Conservation (phyloP, 768 basidiomycete genomes). For the Plicaturopsis crispa region DNA sequence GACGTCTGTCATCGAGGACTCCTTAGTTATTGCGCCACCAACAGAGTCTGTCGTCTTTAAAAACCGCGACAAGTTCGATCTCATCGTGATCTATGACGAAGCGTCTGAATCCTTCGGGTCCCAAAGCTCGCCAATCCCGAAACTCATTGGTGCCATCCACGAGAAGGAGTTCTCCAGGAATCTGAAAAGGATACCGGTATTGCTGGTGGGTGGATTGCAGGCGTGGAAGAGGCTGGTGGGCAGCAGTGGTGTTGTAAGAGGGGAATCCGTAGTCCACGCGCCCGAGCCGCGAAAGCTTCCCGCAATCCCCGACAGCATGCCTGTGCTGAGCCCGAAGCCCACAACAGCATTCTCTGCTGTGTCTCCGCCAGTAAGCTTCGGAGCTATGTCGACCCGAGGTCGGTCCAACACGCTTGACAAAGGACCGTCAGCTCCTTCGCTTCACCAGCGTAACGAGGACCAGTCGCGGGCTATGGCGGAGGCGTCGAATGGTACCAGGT, state of each 20-base stretch:
- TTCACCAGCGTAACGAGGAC: no score
- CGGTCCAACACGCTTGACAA: no score
- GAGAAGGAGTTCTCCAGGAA: slow-evolving; percentile 67
- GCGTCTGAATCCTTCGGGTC: slow-evolving; percentile 45
- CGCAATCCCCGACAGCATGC: no score
- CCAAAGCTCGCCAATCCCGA: slow-evolving; percentile 43
- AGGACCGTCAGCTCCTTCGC: no score
- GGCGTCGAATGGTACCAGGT: no score
- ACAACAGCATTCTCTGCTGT: no score
- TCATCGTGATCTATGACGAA: slow-evolving; percentile 81
- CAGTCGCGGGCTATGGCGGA: no score
- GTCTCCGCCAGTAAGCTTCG: no score
- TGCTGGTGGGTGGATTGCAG: slow-evolving; percentile 79
- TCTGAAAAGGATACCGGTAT: slow-evolving; percentile 67
- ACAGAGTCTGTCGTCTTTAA: slow-evolving; percentile 68
- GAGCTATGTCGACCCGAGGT: no score
- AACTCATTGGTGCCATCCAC: slow-evolving; percentile 62
- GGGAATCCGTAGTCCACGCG: slow-evolving; percentile 21
- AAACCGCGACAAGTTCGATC: slow-evolving; percentile 82
- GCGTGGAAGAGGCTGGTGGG: slow-evolving; percentile 68
- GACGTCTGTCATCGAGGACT: slow-evolving; percentile 61
- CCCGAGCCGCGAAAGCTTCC: no score
- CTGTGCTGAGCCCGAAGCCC: no score
- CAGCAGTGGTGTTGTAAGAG: slow-evolving; percentile 26
- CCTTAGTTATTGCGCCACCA: slow-evolving; percentile 63